phyloP scores from a whole-genome alignment of 2,329 filamentous ascomycete species.

The Aspergillus fischeri region DNA sequence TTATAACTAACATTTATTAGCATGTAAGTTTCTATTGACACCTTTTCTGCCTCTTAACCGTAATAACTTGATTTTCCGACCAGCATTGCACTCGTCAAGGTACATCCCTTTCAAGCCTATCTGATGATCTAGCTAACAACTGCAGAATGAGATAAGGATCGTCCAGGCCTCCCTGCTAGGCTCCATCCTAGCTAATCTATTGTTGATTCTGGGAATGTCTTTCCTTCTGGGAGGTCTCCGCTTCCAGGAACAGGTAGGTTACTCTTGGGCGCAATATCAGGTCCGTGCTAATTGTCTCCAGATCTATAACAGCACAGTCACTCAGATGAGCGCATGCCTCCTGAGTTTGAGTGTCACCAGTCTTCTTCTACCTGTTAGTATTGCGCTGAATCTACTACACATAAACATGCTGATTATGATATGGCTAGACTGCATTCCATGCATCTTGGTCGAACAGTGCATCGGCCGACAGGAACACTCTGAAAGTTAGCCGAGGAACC shows the following conservation, averaged over 20 bases:
- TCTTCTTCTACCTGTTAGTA: slow-evolving; percentile 71
- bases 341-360: slow-evolving; percentile 88
- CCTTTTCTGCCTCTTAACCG: neutral
- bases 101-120: slow-evolving; percentile 23
- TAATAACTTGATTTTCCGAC: slow-evolving; percentile 1
- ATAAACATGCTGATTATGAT: neutral
- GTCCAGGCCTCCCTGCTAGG: slow-evolving; percentile 87
- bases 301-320: slow-evolving; percentile 93
- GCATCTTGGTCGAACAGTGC: slow-evolving; percentile 67
- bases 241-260: slow-evolving; percentile 72
- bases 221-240: slow-evolving; percentile 83
- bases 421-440: slow-evolving; percentile 74
- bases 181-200: slow-evolving; percentile 81
- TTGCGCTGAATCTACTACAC: no score
- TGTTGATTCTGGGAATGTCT: slow-evolving; percentile 87
- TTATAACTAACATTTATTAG: slow-evolving; percentile 27
- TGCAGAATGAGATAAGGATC: slow-evolving; percentile 72
- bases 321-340: slow-evolving; percentile 92
- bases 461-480: slow-evolving; percentile 64
- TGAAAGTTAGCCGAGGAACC: slow-evolving; percentile 84
- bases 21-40: slow-evolving; percentile 47
- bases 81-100: slow-evolving; percentile 72
- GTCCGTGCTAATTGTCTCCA: slow-evolving; percentile 24
- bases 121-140: neutral
- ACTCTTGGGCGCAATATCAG: neutral